Conservation (phyloP, 2,329 filamentous ascomycete genomes). For the Hymenoscyphus linearis region DNA sequence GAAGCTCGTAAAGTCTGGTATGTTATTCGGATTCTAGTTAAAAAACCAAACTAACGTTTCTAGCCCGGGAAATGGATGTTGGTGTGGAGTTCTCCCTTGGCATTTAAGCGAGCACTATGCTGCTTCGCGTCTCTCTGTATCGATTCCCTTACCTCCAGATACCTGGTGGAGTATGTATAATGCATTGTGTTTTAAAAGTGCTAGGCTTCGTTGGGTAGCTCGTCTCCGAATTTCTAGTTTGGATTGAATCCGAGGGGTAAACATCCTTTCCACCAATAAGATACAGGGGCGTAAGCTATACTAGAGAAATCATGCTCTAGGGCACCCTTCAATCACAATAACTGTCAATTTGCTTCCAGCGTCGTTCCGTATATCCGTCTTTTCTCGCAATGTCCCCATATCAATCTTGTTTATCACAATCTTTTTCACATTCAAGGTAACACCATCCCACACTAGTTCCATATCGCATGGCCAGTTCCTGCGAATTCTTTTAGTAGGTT, state of each 20-base stretch:
- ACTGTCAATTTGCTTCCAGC: neutral
- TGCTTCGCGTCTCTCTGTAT: slow-evolving; percentile 27
- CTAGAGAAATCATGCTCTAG: neutral
- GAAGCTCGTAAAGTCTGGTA: slow-evolving; percentile 97
- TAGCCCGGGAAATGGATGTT: slow-evolving; percentile 92
- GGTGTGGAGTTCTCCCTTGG: slow-evolving; percentile 92
- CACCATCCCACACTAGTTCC: neutral
- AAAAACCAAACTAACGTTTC: slow-evolving; percentile 23
- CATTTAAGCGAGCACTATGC: slow-evolving; percentile 52
- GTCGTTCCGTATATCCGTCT: neutral
- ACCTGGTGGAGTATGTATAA: slow-evolving; percentile 30
- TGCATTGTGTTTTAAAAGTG: slow-evolving; percentile 18
- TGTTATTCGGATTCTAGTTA: slow-evolving; percentile 35
- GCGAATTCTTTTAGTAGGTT: neutral
- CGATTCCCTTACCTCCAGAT: slow-evolving; percentile 29
- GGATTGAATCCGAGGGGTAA: neutral
- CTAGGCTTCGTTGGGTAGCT: neutral
- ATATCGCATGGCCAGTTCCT: neutral
- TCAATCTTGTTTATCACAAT: neutral
- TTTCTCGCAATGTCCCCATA: neutral
- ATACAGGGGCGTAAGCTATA: neutral
- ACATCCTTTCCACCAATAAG: neutral
- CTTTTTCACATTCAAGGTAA: neutral
- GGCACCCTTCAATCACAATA: neutral
- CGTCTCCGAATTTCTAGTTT: neutral